A percentile compares a stretch with the other conserved stretches of the same genome.
Conservation (phyloP, 345 rosid species). For the Microcos paniculata region DNA sequence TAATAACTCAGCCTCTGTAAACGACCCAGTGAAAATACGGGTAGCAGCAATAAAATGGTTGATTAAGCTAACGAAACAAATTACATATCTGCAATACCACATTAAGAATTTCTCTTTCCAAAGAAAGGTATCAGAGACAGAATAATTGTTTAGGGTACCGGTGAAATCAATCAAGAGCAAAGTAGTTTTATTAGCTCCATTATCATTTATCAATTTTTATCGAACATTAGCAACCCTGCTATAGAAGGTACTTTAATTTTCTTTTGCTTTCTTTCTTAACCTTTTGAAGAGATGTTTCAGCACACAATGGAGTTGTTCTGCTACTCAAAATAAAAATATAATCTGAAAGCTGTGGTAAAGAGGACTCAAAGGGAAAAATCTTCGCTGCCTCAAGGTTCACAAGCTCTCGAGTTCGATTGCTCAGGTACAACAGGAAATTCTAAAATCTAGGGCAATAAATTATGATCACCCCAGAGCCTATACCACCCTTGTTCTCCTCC, state of each 20-base stretch:
- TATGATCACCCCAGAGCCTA: background rate
- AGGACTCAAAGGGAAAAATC: too few relatives aligned
- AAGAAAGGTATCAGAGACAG: background rate
- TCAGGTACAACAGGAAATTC: too few relatives aligned
- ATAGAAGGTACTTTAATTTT: background rate
- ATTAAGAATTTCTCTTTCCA: background rate
- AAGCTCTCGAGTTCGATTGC: too few relatives aligned
- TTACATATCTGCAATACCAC: background rate
- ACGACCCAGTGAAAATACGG: background rate
- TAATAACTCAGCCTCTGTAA: background rate
- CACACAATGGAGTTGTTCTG: background rate
- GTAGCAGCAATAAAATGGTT: background rate
- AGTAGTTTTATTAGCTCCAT: background rate
- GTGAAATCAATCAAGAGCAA: background rate
- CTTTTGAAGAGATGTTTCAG: background rate
- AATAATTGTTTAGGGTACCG: background rate
- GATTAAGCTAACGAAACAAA: background rate
- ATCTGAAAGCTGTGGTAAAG: background rate
- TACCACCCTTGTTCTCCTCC: background rate
- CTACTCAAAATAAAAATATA: background rate
- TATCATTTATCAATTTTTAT: background rate
- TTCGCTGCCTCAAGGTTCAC: background rate
- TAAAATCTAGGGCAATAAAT: background rate
- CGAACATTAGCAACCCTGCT: background rate
- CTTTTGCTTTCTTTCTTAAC: background rate